A percentile compares a stretch with the other conserved stretches of the same genome.
Evolutionary conservation across 306 rosid genomes (phyloP).

Genomic region (Vigna unguiculata): DNA sequence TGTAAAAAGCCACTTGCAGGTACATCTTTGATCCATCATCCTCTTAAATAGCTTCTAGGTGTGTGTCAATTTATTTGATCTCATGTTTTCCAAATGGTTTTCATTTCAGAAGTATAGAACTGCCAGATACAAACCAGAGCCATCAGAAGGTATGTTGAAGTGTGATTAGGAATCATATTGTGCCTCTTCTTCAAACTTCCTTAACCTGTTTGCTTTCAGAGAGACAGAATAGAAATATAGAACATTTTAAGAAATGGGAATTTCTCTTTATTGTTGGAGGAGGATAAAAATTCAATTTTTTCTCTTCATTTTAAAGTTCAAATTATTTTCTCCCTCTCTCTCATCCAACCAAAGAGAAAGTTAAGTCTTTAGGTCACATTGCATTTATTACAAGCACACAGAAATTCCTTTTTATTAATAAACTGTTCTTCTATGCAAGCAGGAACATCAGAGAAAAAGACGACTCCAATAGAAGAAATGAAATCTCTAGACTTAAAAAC

Average conservation of each 20-base stretch:
- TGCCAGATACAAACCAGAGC: slow-evolving; percentile 90
- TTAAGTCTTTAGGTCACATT: slow-evolving; percentile 17
- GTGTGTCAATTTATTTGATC: slow-evolving; percentile 2
- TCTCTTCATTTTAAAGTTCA: background rate
- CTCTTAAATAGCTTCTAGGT: slow-evolving; percentile 21
- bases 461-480: slow-evolving; percentile 62
- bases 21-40: slow-evolving; percentile 44
- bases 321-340: background rate
- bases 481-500: slow-evolving; percentile 72
- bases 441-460: slow-evolving; percentile 69
- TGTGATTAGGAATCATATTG: slow-evolving; percentile 38
- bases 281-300: background rate
- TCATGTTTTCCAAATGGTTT: background rate
- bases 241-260: background rate
- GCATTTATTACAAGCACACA: slow-evolving; percentile 15
- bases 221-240: background rate
- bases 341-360: background rate
- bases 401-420: slow-evolving; percentile 6
- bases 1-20: slow-evolving; percentile 98
- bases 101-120: slow-evolving; percentile 91
- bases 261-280: slow-evolving; percentile 6
- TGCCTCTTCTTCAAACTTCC: slow-evolving; percentile 38
- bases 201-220: background rate
- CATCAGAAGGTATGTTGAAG: slow-evolving; percentile 74
- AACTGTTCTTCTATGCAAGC: slow-evolving; percentile 47